Conservation (phyloP, 2,329 filamentous ascomycete genomes). For the Diaporthe velutina region DNA sequence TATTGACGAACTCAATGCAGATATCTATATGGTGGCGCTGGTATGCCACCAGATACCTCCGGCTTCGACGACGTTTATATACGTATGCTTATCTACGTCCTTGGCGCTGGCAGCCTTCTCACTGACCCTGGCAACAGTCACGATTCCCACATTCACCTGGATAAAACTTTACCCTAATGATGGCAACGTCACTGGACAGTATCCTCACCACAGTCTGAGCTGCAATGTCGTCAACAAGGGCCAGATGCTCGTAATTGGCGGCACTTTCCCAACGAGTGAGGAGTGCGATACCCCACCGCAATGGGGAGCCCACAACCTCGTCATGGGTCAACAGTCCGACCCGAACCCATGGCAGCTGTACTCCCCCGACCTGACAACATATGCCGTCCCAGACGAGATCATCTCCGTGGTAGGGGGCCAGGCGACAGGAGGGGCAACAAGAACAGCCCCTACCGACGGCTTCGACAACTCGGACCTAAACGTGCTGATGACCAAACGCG, state of each 20-base stretch:
- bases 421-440: conserved; percentile 65
- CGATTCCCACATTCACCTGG: conserved; percentile 74
- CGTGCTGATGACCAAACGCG: conserved; percentile 66
- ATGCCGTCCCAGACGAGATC: conserved; percentile 67
- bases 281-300: conserved; percentile 65
- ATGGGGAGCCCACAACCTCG: conserved; percentile 69
- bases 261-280: conserved; percentile 63
- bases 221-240: conserved; percentile 69
- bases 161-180: conserved; percentile 65
- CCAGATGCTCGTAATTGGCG: conserved; percentile 75
- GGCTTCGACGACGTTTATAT: conserved; percentile 75
- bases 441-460: conserved; percentile 60
- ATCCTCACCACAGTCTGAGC: conserved; percentile 66
- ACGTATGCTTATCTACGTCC: conserved; percentile 37
- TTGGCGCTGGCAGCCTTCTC: fast-evolving
- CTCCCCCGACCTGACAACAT: conserved; percentile 61
- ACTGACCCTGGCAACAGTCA: conserved; percentile 49
- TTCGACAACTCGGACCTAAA: conserved; percentile 65
- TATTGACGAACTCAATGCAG: conserved; percentile 49
- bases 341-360: conserved; percentile 64
- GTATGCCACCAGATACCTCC: conserved; percentile 58
- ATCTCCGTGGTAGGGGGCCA: conserved; percentile 64
- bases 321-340: conserved; percentile 63
- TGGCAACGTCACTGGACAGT: conserved; percentile 53
- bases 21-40: conserved; percentile 72